A percentile compares a stretch with the other conserved stretches of the same genome.
These are phyloP conservation scores for Closterium sp. DNA, from an alignment of 139 green algal genomes.

Conservation along the genomic window DNA sequence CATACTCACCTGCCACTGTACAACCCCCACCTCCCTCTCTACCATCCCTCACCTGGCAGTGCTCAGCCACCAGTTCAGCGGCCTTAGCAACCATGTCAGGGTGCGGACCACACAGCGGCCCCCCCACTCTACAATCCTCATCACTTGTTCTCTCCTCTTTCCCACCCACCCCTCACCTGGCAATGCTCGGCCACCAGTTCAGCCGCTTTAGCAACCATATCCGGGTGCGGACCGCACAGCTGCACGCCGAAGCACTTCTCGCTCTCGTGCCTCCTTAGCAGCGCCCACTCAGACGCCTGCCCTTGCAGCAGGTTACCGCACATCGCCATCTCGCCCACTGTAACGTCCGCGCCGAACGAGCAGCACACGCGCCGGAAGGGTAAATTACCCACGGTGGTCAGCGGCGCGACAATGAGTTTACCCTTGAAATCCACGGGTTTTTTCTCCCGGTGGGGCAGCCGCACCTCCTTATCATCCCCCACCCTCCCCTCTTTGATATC, in stretches of 20 bases:
- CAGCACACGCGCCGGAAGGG: conserved; percentile 91
- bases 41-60: conserved; percentile 7
- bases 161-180: neutral
- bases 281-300: conserved; percentile 89
- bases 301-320: conserved; percentile 85
- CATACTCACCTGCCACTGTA: no score
- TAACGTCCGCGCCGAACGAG: conserved; percentile 86
- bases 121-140: conserved; percentile 54
- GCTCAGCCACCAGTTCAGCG: conserved; percentile 67
- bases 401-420: conserved; percentile 89
- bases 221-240: conserved; percentile 82
- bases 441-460: conserved; percentile 26
- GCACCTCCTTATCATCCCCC: conserved; percentile 29
- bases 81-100: conserved; percentile 73
- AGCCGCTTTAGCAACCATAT: conserved; percentile 69
- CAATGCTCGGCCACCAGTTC: conserved; percentile 75
- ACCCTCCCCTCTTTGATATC: conserved; percentile 4
- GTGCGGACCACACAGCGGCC: conserved; percentile 88
- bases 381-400: conserved; percentile 96
- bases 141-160: no score
- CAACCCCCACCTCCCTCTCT: no score
- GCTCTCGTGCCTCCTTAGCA: conserved; percentile 85
- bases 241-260: conserved; percentile 97
- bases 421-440: conserved; percentile 73
- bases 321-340: conserved; percentile 91